Base-by-base conservation (phyloP, 2,329 filamentous ascomycete genomes). In the Rutstroemia sp. region DNA sequence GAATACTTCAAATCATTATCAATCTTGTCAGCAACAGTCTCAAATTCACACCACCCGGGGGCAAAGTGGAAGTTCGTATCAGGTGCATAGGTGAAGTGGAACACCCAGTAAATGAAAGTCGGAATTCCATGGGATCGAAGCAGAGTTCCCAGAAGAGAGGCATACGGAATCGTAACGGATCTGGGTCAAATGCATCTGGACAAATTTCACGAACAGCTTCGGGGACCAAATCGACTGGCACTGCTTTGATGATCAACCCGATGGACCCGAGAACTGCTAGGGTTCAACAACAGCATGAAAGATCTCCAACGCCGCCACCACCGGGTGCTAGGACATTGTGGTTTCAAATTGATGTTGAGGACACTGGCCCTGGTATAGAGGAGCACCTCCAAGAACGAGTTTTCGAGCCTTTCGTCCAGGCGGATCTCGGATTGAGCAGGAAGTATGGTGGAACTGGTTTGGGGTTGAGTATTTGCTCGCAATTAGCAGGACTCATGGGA, bases 391-490 rank as follows among this genome's bases (percentile, higher is more conserved):
- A 91, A 64, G 77, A 88, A 56, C 86, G 86, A 63, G 89, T 96
- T 9, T 96, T 96, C 68, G 92, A 96, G 69, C 92, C 92, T 0
- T 96, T 96, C 67, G 88, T 96, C 0, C 92, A 96, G 71, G 92
- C 88, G n/a, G 91, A 96, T 67, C 74, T 94, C 1, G 88, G 90
- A 0, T 73, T 96, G 16, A 95, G 88, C 74, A 95, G 90, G 70
- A 94, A 94, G 67, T 95, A 86, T 67, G 90, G 90, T 17, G 92
- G 92, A 16, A 96, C 92, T 1, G 92, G 92, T 4, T 75, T 96
- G 1, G 92, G 92, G 1, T 71, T 96, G 54, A 92, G 88, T 66
- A 96, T 96, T 65, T 95, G 90, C 72, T 86, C 89, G 19, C 92
- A 96, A 69, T 75, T 96, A 39, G 88, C 90, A 3, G 82, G 77